Evolutionary conservation across 495 filamentous ascomycete genomes (phyloP), one percentile per base, ranked within the genome.

Genomic region (Tuber indicum): DNA sequence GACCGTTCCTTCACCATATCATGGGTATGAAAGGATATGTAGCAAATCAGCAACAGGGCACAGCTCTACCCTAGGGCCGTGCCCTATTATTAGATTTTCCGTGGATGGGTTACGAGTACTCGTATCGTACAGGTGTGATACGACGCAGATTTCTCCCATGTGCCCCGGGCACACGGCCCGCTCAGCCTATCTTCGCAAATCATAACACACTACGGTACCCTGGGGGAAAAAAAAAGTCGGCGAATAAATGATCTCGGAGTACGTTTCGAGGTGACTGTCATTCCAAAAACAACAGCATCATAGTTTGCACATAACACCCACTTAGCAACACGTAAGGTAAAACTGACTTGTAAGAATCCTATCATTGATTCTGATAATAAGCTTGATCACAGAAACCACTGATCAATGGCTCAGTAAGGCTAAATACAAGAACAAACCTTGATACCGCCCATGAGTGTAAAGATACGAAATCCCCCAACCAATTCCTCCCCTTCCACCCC

Each of bases 281-380:
- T 62, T 32, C 12, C n/a, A 32, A 62, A 32, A 32, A 4, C 52
- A 32, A 62, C 32, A 32, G 52, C 52, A 62, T 16, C 52, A 62
- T 14, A 26, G 9, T 32, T 62, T 26, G 3, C 52, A 62, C 10
- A 26, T 5, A 26, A 32, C 52, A 32, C 23, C 6, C 52, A 32
- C n/a, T 32, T 26, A 3, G 32, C 10, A 62, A 62, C 9, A 62
- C 21, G 2, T 16, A 32, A 14, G n/a, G n/a, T 62, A 62, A 62
- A 62, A 32, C 32, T 62, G 52, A 62, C 9, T 32, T 62, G n/a
- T 62, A 32, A 62, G 52, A 62, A 62, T 62, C 52, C n/a, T 69
- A 58, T 58, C 75, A 77, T 43, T 77, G 71, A 32, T 72, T 58
- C 36, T 45, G 44, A 16, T 77, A 26, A 47, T 77, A 72, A 47